phyloP scores from a whole-genome alignment of 208 protist genomes.

The Wallacemonas sp. region DNA sequence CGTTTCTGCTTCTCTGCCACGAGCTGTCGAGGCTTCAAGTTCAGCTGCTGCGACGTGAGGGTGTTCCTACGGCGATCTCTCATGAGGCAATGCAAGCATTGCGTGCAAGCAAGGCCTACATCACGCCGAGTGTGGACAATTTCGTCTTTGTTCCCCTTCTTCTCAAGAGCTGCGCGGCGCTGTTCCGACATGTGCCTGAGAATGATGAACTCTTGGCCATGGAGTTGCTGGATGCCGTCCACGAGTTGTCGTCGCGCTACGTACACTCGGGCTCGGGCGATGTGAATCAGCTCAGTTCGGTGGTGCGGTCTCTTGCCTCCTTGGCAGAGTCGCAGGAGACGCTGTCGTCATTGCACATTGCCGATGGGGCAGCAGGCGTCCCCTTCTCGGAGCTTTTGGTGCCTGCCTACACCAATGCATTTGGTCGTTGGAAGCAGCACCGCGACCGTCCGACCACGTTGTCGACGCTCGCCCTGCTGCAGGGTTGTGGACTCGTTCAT shows the following conservation, averaged over 20 bases:
- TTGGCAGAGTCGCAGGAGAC: slow-evolving; percentile 29
- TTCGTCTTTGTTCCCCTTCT: slow-evolving; percentile 46
- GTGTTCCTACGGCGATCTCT: slow-evolving; percentile 30
- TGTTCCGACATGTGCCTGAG: slow-evolving; percentile 40
- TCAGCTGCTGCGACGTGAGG: slow-evolving; percentile 62
- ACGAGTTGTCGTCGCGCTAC: slow-evolving; percentile 38
- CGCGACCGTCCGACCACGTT: slow-evolving; percentile 28
- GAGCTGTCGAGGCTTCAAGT: slow-evolving; percentile 79
- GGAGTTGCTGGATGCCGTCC: slow-evolving; percentile 36
- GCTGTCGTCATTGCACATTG: background rate
- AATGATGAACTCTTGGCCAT: slow-evolving; percentile 28
- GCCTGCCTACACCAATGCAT: slow-evolving; percentile 39
- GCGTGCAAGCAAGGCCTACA: slow-evolving; percentile 18
- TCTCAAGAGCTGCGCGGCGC: slow-evolving; percentile 56
- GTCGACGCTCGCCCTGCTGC: slow-evolving; percentile 62
- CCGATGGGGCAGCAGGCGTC: no score
- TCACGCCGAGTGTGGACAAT: slow-evolving; percentile 17
- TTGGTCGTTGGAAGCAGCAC: slow-evolving; percentile 53
- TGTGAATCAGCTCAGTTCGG: slow-evolving; percentile 59
- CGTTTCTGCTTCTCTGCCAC: slow-evolving; percentile 11
- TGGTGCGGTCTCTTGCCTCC: slow-evolving; percentile 54
- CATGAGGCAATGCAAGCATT: slow-evolving; percentile 53
- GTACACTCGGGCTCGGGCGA: slow-evolving; percentile 35
- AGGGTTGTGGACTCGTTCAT: slow-evolving; percentile 53
- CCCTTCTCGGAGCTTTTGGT: slow-evolving; percentile 25